Percentiles rank a stretch among this genome's conserved stretches.
Conservation (phyloP, 2,329 filamentous ascomycete genomes). For the Ophiocordyceps camponoti-leonardi region DNA sequence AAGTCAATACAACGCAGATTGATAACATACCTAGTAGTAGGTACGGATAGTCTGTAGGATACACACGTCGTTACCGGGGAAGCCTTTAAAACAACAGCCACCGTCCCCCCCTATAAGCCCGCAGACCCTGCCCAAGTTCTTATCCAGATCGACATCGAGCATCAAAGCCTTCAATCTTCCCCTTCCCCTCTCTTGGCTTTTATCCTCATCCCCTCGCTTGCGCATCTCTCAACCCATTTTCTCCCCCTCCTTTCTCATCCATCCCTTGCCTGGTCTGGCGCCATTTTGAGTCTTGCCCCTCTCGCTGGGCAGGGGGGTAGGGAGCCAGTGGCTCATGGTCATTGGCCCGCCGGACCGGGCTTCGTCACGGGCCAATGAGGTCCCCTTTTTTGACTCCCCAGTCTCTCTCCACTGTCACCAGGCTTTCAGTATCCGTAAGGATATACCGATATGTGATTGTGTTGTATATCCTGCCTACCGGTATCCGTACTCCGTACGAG, state of each 20-base stretch:
- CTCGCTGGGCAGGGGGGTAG: neutral
- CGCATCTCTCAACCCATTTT: neutral
- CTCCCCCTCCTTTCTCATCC: neutral
- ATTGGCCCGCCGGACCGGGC: neutral
- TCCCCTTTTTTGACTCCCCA: neutral
- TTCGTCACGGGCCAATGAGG: neutral
- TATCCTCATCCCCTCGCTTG: neutral
- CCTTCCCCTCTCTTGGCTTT: neutral
- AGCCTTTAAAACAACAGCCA: too few species aligned
- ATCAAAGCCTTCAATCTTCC: too few species aligned
- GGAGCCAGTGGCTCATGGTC: neutral
- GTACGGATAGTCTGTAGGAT: too few species aligned
- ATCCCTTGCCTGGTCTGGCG: neutral
- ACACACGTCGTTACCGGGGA: neutral
- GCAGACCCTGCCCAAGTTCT: too few species aligned
- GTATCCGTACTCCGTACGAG: too few species aligned
- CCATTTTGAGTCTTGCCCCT: neutral
- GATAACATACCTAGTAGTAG: neutral
- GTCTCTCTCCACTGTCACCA: too few species aligned
- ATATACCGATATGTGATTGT: too few species aligned
- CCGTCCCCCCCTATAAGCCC: too few species aligned
- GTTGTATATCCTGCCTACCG: too few species aligned
- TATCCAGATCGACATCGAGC: neutral
- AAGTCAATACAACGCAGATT: neutral
- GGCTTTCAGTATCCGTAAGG: neutral